Base-by-base conservation (phyloP, 345 rosid species). In the Trapa incisa region DNA sequence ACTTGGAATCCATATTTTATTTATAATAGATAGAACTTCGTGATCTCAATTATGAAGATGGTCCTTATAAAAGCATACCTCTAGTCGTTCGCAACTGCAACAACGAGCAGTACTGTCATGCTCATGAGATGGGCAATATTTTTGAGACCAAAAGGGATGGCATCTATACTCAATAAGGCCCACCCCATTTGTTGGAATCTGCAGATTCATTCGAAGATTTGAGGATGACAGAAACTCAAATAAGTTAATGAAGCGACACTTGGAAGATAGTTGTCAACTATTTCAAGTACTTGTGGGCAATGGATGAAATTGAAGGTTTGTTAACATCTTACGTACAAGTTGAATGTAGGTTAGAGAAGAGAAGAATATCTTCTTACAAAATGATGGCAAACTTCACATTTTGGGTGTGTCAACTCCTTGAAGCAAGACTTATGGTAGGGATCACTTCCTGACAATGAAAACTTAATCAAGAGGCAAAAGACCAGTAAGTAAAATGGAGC, bases 91-190 rank as follows among this genome's bases (percentile, higher is more conserved):
- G 37, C 99, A 94, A 71, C 97, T 94, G 68, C 96, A 91, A 82
- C 97, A 91, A 47, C 97, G 85, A 70, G 95, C 83, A 0, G 99
- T 94, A 74, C 61, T 71, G 66, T 94, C 97, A 36, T 80, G 84
- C 71, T 94, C 99, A 17, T 91, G 99, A 29, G 91, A 79, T 3
- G 99, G 97, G 37, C 97, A 94, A 58, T 89, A 91, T 75, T 89
- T 94, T 66, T 94, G 99, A 74, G 85, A 83, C 99, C 99, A 94
- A 79, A 86, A 91, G 35, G 97, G 99, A 75, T 94, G 99, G 71
- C 97, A 87, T 63, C 95, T 82, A 64, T 94, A 94, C 82, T 94
- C 99, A 2, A 91, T 94, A 80, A 91, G 75, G 68, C 96, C 96
- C 70, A 83, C 85, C 76, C 78, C 85, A 70, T 94, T 91, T 62